Evolutionary conservation across 2,329 filamentous ascomycete genomes (phyloP).

Genomic region (Botrytis porri): DNA sequence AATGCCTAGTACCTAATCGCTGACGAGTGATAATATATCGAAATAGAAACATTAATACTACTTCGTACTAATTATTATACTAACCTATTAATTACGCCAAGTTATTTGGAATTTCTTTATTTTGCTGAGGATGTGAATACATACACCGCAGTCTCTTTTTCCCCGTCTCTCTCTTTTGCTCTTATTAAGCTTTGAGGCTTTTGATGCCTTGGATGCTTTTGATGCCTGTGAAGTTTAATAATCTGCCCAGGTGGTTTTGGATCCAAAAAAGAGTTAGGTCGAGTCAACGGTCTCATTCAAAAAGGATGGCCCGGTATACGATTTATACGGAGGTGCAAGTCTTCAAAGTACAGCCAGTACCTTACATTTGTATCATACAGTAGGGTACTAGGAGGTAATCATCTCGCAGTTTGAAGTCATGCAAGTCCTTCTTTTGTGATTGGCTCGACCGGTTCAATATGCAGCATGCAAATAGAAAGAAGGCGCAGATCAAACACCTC

Average conservation of each 20-base stretch:
- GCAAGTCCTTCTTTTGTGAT: not conserved
- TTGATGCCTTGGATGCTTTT: not conserved
- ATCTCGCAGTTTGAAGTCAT: not conserved
- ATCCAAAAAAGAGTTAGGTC: not conserved
- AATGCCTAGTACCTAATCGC: not conserved
- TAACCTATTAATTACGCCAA: constrained; percentile 7
- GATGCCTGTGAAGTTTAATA: not conserved
- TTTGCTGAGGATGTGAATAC: not conserved
- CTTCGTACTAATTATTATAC: too few species aligned
- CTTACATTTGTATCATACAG: not conserved
- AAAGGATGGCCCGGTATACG: not conserved
- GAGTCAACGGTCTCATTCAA: not conserved
- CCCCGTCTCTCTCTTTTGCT: not conserved
- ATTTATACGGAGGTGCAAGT: not conserved
- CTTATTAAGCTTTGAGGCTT: not conserved
- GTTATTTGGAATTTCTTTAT: not conserved
- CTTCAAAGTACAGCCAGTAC: not conserved
- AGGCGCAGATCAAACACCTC: constrained; percentile 11
- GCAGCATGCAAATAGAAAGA: not conserved
- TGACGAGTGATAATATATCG: not conserved
- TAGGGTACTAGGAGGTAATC: not conserved
- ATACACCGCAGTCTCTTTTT: not conserved
- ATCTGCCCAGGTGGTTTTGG: not conserved
- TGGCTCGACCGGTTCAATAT: not conserved
- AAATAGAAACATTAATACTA: not conserved